Evolutionary conservation across 208 protist genomes (phyloP), one percentile per base, ranked within the genome.

Genomic region (Kentomonas sorsogonicus): DNA sequence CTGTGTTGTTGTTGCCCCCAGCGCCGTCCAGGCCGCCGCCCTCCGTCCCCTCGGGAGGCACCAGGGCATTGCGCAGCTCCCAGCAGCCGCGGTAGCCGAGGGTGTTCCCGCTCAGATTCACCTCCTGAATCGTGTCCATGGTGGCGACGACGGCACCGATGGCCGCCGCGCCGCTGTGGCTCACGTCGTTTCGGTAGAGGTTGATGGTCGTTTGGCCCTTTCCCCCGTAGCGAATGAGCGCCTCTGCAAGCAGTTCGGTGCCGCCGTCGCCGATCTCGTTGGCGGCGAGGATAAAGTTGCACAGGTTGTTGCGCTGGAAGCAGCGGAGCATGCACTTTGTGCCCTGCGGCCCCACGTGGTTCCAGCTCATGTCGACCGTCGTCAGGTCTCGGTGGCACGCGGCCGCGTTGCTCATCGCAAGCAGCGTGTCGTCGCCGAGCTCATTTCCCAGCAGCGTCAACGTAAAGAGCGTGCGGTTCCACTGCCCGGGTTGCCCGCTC

Each of bases 381-480:
- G 72, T 77, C 29, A 94, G 53, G 59, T 89, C 87, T 10, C 76
- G 83, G 65, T 91, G 76, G 52, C 83, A 89, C n/a, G 83, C 87
- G 7, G 83, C 83, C 2, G 87, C 83, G 54, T 91, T 91, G 68
- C 87, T 84, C 41, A 94, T 67, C 1, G 87, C 87, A 13, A 94
- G 74, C 16, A 94, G 71, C 16, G 83, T 86, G 67, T 87, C 81
- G 60, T 94, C 87, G 10, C 78, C 58, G 16, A 89, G n/a, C 6
- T 74, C 39, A 63, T 94, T 94, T 20, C 78, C 77, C 39, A 69
- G 61, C 10, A 94, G 65, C 33, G 82, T 67, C n/a, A 94, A 25
- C 1, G 72, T 81, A 44, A 84, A 89, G 3, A 94, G 54, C 0
- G 77, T 86, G 22, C 79, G 77, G 47, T 94, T 94, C 83, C 87